A percentile compares a stretch with the other conserved stretches of the same genome.
phyloP scores from a whole-genome alignment of 2,329 filamentous ascomycete species.

The Penicillium sp. region DNA sequence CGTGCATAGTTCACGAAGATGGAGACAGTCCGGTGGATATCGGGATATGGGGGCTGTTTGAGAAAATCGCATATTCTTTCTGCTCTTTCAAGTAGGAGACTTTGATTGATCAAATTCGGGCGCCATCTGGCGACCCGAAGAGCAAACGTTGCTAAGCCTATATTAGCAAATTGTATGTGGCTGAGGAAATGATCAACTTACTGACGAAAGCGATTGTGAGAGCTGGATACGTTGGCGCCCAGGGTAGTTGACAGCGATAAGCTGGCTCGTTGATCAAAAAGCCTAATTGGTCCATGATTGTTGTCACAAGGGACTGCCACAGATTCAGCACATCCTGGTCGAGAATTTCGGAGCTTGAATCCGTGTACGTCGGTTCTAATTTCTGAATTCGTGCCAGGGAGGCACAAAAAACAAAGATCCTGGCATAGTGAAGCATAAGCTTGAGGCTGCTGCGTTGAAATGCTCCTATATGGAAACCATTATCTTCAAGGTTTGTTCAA shows the following conservation, averaged over 20 bases:
- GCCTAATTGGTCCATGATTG: slow-evolving; percentile 33
- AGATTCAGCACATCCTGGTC: slow-evolving; percentile 25
- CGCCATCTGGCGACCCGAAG: slow-evolving; percentile 35
- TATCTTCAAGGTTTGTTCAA: slow-evolving; percentile 22
- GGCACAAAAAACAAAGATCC: slow-evolving; percentile 33
- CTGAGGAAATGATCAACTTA: slow-evolving; percentile 21
- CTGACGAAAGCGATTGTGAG: slow-evolving; percentile 37
- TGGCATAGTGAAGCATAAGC: slow-evolving; percentile 34
- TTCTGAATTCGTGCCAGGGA: slow-evolving; percentile 36
- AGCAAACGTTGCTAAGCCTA: slow-evolving; percentile 30
- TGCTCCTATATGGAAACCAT: slow-evolving; percentile 36
- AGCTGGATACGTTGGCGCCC: slow-evolving; percentile 36
- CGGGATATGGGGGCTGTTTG: slow-evolving; percentile 37
- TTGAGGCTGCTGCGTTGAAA: slow-evolving; percentile 37
- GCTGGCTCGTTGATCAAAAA: slow-evolving; percentile 33
- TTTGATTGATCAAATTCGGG: slow-evolving; percentile 32
- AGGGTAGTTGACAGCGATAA: slow-evolving; percentile 34
- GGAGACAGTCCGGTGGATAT: slow-evolving; percentile 38
- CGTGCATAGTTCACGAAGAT: slow-evolving; percentile 38
- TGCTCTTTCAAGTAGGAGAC: slow-evolving; percentile 30
- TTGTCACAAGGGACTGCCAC: slow-evolving; percentile 33
- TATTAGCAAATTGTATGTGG: slow-evolving; percentile 10
- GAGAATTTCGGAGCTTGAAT: slow-evolving; percentile 21
- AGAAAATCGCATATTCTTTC: slow-evolving; percentile 35
- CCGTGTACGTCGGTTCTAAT: slow-evolving; percentile 23